Evolutionary conservation across 257 asterid species (phyloP).

Genomic region (Solanum megistacrolobum): DNA sequence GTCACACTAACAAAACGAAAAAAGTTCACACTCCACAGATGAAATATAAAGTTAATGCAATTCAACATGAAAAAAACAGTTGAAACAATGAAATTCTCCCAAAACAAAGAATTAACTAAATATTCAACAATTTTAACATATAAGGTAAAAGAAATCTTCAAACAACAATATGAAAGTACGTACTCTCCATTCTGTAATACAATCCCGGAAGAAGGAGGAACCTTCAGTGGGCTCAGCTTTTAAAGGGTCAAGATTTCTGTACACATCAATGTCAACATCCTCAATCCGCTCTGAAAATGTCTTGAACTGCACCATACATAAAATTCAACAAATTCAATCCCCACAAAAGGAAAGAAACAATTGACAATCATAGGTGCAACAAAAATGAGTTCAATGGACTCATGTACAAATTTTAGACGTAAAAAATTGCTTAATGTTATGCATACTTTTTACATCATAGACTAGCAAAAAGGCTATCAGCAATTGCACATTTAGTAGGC

Average conservation of each 20-base stretch:
- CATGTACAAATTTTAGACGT: neutral
- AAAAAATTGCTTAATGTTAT: neutral
- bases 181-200: slow-evolving; percentile 71
- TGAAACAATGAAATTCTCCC: neutral
- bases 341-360: neutral
- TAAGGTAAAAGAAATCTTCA: neutral
- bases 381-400: neutral
- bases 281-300: slow-evolving; percentile 46
- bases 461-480: neutral
- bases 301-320: slow-evolving; percentile 55
- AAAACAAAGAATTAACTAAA: neutral
- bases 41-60: neutral
- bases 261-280: slow-evolving; percentile 65
- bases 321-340: neutral
- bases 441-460: neutral
- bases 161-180: slow-evolving; percentile 1
- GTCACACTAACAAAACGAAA: neutral
- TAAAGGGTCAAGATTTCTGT: slow-evolving; percentile 50
- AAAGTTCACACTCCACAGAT: neutral
- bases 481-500: neutral
- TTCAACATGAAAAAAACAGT: neutral
- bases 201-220: slow-evolving; percentile 71
- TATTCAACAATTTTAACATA: neutral
- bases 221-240: slow-evolving; percentile 65
- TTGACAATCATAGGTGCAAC: neutral